Conservation (phyloP, 805 yeast genomes). For the Kuraishia piskuri region DNA sequence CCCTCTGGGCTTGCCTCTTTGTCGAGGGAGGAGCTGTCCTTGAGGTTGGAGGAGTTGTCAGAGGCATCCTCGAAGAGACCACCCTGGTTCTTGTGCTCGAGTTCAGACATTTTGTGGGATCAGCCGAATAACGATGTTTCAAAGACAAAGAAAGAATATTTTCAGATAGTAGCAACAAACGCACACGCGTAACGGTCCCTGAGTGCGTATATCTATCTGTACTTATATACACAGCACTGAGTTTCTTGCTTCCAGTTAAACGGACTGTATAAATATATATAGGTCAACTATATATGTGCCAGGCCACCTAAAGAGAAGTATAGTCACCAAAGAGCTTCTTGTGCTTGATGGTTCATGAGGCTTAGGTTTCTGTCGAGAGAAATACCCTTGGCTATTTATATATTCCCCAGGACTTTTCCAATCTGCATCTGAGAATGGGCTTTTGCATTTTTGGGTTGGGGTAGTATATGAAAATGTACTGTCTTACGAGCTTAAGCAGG, state of each 20-base stretch:
- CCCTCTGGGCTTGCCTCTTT: constrained; percentile 1
- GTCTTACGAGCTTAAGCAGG: not conserved
- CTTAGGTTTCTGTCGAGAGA: not conserved
- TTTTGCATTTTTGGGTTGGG: not conserved
- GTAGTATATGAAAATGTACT: not conserved
- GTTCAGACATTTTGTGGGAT: not conserved
- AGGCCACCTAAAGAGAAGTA: not conserved
- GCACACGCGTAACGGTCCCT: not conserved
- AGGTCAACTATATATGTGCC: not conserved
- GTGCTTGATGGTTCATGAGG: not conserved
- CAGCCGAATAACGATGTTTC: not conserved
- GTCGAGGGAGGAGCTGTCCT: not conserved
- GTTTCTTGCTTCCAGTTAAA: not conserved
- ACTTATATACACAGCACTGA: no score
- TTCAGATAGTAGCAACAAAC: not conserved
- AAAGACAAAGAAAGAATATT: not conserved
- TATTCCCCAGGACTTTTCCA: not conserved
- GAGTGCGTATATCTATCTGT: no score
- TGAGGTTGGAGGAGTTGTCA: not conserved
- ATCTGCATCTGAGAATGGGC: not conserved
- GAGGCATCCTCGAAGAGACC: constrained; percentile 3
- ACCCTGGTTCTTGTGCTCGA: not conserved
- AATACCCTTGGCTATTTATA: not conserved
- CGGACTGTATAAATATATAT: not conserved
- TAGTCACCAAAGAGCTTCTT: not conserved